Evolutionary conservation across 2,329 filamentous ascomycete species (phyloP), one percentile per base, ranked within the genome.

Genomic region (Myriosclerotinia duriaeana): DNA sequence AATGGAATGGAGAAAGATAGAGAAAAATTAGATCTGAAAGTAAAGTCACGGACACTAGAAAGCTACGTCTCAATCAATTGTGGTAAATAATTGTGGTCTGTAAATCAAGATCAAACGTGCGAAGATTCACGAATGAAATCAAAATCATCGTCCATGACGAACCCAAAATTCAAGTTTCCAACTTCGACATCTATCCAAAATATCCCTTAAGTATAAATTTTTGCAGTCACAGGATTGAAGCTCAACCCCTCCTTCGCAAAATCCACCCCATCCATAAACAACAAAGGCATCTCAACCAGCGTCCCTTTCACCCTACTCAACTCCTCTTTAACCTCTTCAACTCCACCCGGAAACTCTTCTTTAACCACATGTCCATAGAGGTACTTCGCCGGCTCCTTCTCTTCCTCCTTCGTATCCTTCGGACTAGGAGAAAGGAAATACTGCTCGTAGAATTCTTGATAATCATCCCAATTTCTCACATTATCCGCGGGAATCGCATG

Each of bases 301-400:
- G 84, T 90, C 2, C 90, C 90, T 68, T 87, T 84, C 50, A 93
- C 81, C 64, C 85, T 82, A 65, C 83, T 82, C 65, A 93, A 79
- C 79, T 87, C 84, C 61, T 89, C 85, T 79, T 92, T 93, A 67
- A 93, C 82, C 76, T 91, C 88, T n/a, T 80, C 80, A 54, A 89
- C 87, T 9, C 93, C 91, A 70, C 89, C 85, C 0, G 85, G 82
- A 77, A 96, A 91, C 74, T 94, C 87, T 62, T 91, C 89, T 74
- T 86, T 87, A 55, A 97, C 90, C 2, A 96, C 91, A 79, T 97
- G 94, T 0, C 93, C 94, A 79, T 93, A 94, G 74, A 89, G 85
- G 72, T 93, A 92, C 77, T 86, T 85, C 38, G 83, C 81, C 5
- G 82, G 81, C 69, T 81, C 77, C 72, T 80, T 73, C 9, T 65